These are phyloP conservation scores for Wickerhamomyces queroliae DNA, from an alignment of 805 yeast species.

Conservation along the genomic window DNA sequence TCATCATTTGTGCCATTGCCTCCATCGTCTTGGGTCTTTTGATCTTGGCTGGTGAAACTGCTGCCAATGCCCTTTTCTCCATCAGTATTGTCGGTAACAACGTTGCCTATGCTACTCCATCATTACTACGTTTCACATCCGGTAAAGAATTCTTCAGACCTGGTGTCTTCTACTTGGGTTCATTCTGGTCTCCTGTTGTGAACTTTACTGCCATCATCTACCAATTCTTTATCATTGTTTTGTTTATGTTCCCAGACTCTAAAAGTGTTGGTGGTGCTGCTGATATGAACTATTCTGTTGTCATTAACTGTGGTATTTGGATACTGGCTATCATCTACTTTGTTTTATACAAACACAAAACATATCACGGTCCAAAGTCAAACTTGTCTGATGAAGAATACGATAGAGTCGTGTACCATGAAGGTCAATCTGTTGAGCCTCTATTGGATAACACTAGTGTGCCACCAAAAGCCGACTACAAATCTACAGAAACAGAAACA, in stretches of 20 bases:
- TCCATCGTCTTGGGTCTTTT: slow-evolving; percentile 34
- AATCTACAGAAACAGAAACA: slow-evolving; percentile 28
- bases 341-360: slow-evolving; percentile 43
- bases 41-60: slow-evolving; percentile 35
- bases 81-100: slow-evolving; percentile 38
- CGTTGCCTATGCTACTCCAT: slow-evolving; percentile 37
- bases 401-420: slow-evolving; percentile 6
- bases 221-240: slow-evolving; percentile 44
- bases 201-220: slow-evolving; percentile 43
- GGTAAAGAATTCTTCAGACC: slow-evolving; percentile 52
- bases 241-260: slow-evolving; percentile 56
- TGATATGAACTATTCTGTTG: slow-evolving; percentile 70
- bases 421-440: not conserved
- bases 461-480: no score
- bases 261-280: slow-evolving; percentile 24
- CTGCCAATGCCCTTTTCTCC: slow-evolving; percentile 40
- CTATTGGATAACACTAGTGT: no score
- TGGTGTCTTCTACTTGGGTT: slow-evolving; percentile 65
- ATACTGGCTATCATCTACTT: slow-evolving; percentile 47
- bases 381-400: slow-evolving; percentile 31
- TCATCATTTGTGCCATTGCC: slow-evolving; percentile 34
- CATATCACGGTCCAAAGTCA: slow-evolving; percentile 51
- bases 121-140: slow-evolving; percentile 32
- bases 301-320: slow-evolving; percentile 63
- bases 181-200: slow-evolving; percentile 35